Base-by-base conservation (phyloP, 805 yeast species). In the Suhomyces pyralidae region DNA sequence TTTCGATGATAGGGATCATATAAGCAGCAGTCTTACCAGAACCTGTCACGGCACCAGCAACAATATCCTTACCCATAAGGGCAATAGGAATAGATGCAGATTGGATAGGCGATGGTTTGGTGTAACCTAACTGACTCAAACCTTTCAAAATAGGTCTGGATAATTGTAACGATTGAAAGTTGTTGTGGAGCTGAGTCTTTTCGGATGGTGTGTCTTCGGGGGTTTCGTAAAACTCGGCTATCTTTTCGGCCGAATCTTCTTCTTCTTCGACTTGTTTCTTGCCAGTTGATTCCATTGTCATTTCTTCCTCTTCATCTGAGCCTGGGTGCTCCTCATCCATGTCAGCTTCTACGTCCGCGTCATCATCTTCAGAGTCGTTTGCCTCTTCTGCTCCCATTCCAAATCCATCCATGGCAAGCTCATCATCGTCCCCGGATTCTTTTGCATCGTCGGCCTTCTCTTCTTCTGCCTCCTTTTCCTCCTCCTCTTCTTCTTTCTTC, bases 21-120 rank as follows among this genome's bases (percentile, higher is more conserved):
- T 90, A 94, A 1, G 99, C 99, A 2, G 97, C 99, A 22, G 99
- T 94, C 69, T 94, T 94, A 81, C 99, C 99, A 19, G 98, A 93
- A 76, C 99, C 99, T 4, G 99, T 94, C 22, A 90, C 97, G 34
- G 99, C 99, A 77, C 98, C 98, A 15, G 98, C 99, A 62, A 94
- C 97, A 49, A 94, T 84, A 71, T 94, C 99, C 66, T 90, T 93
- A 62, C 99, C 99, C 56, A 89, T 68, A 40, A 94, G 77, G 1
- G 97, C 97, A 52, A 93, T 84, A 12, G 99, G 99, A 56, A 94
- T 92, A 7, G 96, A 83, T 0, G 97, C 88, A 55, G 92, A 79
- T 75, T 94, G 99, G 73, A 94, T 90, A 12, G 97, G 96, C 0
- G 97, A 88, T 7, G 99, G 99, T 48, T 80, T 81, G n/a, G 83